Conservation (phyloP, 208 protist species). For the Trypanosoma mega region DNA sequence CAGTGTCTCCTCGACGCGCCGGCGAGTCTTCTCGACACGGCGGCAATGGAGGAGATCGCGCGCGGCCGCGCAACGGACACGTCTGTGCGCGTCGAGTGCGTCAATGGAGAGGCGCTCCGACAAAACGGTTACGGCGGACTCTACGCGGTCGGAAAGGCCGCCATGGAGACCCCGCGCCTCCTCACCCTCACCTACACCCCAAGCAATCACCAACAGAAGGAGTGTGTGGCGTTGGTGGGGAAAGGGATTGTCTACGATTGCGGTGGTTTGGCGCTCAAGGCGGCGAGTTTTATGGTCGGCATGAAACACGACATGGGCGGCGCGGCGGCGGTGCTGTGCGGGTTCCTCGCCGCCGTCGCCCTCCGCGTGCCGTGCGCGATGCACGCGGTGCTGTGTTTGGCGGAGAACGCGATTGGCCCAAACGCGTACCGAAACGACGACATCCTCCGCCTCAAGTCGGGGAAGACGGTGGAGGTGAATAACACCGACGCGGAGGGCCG, state of each 20-base stretch:
- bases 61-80: constrained; percentile 45
- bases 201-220: constrained; percentile 36
- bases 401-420: constrained; percentile 84
- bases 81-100: constrained; percentile 42
- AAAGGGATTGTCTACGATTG: constrained; percentile 91
- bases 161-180: constrained; percentile 63
- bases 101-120: constrained; percentile 71
- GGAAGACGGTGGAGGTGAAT: constrained; percentile 86
- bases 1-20: constrained; percentile 85
- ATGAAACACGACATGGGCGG: constrained; percentile 93
- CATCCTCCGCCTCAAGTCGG: constrained; percentile 80
- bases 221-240: constrained; percentile 72
- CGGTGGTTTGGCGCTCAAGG: constrained; percentile 86
- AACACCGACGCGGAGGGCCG: constrained; percentile 92
- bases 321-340: constrained; percentile 72
- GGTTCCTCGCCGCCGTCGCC: constrained; percentile 67
- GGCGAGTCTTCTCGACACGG: constrained; percentile 67
- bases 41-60: constrained; percentile 69
- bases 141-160: constrained; percentile 73
- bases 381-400: constrained; percentile 79
- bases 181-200: constrained; percentile 69
- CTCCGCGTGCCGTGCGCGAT: constrained; percentile 41
- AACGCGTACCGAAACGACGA: constrained; percentile 80
- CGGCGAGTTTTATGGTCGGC: constrained; percentile 61
- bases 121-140: constrained; percentile 71